phyloP scores from a whole-genome alignment of 2,329 filamentous ascomycete species.

The Endothia cerciana region DNA sequence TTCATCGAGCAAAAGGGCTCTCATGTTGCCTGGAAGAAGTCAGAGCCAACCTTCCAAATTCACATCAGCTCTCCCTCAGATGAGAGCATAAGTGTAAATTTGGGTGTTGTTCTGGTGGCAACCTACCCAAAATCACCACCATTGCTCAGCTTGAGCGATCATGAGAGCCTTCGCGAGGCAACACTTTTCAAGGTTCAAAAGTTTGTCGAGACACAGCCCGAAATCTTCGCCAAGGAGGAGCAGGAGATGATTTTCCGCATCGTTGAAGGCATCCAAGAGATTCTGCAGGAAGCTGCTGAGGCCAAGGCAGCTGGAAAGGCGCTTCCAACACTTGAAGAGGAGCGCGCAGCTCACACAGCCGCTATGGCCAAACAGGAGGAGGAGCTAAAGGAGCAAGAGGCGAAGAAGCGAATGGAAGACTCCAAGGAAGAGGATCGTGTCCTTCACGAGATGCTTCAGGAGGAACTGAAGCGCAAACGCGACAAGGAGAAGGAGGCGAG shows the following conservation, averaged over 20 bases:
- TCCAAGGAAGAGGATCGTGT: slow-evolving; percentile 70
- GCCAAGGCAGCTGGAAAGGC: slow-evolving; percentile 75
- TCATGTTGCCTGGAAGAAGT: slow-evolving; percentile 86
- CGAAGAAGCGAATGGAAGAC: slow-evolving; percentile 58
- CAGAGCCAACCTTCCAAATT: slow-evolving; percentile 82
- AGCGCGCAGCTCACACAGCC: slow-evolving; percentile 82
- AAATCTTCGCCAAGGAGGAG: slow-evolving; percentile 54
- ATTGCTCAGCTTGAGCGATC: slow-evolving; percentile 68
- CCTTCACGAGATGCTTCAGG: slow-evolving; percentile 71
- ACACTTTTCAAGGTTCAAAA: slow-evolving; percentile 73
- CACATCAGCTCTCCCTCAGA: slow-evolving; percentile 75
- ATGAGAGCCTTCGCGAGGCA: slow-evolving; percentile 67
- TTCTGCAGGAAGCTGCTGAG: slow-evolving; percentile 84
- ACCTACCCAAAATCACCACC: slow-evolving; percentile 89
- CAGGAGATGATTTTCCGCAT: slow-evolving; percentile 68
- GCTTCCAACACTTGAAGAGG: slow-evolving; percentile 85
- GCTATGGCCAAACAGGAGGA: slow-evolving; percentile 64
- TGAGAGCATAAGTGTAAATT: slow-evolving; percentile 68
- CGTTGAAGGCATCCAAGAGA: slow-evolving; percentile 70
- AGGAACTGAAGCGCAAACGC: slow-evolving; percentile 71
- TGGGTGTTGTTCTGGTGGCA: slow-evolving; percentile 82
- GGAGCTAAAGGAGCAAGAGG: slow-evolving; percentile 58
- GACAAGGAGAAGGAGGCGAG: slow-evolving; percentile 67
- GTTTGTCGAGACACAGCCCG: slow-evolving; percentile 62
- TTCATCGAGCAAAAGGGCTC: slow-evolving; percentile 74